These are phyloP conservation scores for Euphorbia peplus DNA, from an alignment of 345 rosid genomes.

Conservation along the genomic window DNA sequence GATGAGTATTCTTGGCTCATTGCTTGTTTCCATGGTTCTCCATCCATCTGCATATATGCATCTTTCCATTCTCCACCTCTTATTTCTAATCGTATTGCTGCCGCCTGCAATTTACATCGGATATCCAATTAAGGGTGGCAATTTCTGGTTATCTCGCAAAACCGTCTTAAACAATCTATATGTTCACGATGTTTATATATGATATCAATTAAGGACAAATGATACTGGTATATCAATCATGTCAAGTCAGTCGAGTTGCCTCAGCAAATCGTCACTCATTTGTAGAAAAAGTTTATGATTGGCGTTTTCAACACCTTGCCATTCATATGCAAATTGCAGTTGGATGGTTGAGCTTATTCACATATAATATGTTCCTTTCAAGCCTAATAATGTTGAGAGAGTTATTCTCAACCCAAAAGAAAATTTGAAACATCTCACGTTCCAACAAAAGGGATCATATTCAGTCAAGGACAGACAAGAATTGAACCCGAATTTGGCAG, in stretches of 20 bases:
- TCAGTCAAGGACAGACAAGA: neutral
- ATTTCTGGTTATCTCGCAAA: too few relatives aligned
- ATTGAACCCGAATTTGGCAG: neutral
- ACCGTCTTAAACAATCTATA: too few relatives aligned
- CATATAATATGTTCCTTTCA: neutral
- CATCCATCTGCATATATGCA: conserved; percentile 97
- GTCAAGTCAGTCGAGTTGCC: too few relatives aligned
- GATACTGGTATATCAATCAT: too few relatives aligned
- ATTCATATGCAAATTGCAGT: neutral
- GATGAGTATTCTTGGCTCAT: conserved; percentile 67
- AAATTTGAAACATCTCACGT: neutral
- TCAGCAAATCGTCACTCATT: too few relatives aligned
- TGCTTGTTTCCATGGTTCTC: conserved; percentile 95
- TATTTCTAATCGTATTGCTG: conserved; percentile 78
- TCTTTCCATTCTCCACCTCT: conserved; percentile 89
- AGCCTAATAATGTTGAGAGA: neutral
- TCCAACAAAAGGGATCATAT: neutral
- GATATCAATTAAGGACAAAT: too few relatives aligned
- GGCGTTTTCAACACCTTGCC: neutral
- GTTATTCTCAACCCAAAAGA: too few relatives aligned
- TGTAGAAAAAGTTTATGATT: too few relatives aligned
- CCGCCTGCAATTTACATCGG: conserved; percentile 74
- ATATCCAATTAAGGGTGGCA: neutral
- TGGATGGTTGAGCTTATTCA: neutral
- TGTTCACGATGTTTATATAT: too few relatives aligned